Base-by-base conservation (phyloP, 2,329 filamentous ascomycete genomes). In the Sporothrix brunneoviolacea region DNA sequence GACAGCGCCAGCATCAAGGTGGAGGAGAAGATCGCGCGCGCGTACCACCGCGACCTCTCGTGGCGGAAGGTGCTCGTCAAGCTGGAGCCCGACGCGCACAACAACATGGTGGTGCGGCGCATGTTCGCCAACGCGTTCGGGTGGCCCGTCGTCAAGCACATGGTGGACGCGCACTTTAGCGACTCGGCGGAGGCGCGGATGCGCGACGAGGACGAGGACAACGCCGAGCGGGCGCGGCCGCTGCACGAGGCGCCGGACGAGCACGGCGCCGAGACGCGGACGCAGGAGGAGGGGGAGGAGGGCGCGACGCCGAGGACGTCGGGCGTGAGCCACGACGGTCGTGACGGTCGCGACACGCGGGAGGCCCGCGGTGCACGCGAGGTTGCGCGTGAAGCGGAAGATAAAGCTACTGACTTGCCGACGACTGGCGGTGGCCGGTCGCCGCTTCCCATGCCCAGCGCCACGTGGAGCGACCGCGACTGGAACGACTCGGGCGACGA, bases 11-110 rank as follows among this genome's bases (percentile, higher is more conserved):
- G 71, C 56, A 91, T 97, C 82, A 88, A 87, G 55, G 90, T 97
- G 1, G 93, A 98, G 66, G 93, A 98, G 66, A 97, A 96, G 69
- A 98, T 98, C 58, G 93, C 93, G 2, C 81, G 93, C 41, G 93
- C 90, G 13, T 98, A 98, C 68, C 93, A 98, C 65, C 82, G 83
- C 12, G 89, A 89, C 56, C 70, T 98, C 18, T 88, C 88, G 2
- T 98, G 93, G 93, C 86, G 93, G 40, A 98, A 98, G 65, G 93
- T 98, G 1, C 79, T 98, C 4, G 93, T 98, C 13, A 86, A 93
- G 48, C 75, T 98, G 3, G 91, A 98, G 64, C 93, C 93, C 0
- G 93, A 98, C 67, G 93, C 93, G 0, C 93, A 98, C 70, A 98
- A 98, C 68, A 98, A 98, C 66, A 95, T 98, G 58, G 86, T 97